phyloP scores from a whole-genome alignment of 305 asterid species.

The Fraxinus nigra region DNA sequence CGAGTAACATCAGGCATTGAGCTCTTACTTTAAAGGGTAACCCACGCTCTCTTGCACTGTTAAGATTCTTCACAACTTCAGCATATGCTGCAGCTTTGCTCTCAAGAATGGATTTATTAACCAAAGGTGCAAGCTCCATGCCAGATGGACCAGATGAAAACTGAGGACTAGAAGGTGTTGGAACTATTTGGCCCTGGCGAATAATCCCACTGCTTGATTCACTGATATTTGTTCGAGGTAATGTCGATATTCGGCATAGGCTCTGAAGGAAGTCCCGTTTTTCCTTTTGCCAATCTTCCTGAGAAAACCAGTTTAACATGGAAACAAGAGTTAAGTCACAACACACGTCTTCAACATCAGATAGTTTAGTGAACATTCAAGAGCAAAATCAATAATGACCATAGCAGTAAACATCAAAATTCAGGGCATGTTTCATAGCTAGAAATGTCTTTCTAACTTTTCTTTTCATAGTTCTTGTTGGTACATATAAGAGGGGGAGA shows the following conservation, averaged over 20 bases:
- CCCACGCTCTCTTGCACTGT: slow-evolving; percentile 77
- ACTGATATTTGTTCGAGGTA: slow-evolving; percentile 67
- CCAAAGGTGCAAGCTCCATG: slow-evolving; percentile 54
- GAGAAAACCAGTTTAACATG: slow-evolving; percentile 20
- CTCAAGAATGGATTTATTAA: slow-evolving; percentile 60
- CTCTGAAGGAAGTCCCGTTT: slow-evolving; percentile 89
- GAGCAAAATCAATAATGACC: slow-evolving; percentile 6
- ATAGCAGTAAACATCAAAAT: neutral
- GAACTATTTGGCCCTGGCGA: slow-evolving; percentile 65
- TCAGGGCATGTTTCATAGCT: neutral
- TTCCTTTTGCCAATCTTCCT: slow-evolving; percentile 98
- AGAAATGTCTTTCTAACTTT: neutral
- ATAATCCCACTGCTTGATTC: slow-evolving; percentile 46
- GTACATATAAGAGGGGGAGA: neutral
- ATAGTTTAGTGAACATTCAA: slow-evolving; percentile 7
- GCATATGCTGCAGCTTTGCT: slow-evolving; percentile 82
- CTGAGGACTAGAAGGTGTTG: slow-evolving; percentile 56
- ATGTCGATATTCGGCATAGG: slow-evolving; percentile 71
- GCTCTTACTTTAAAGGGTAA: slow-evolving; percentile 66
- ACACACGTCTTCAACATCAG: neutral
- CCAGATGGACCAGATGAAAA: slow-evolving; percentile 56
- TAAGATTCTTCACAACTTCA: slow-evolving; percentile 81
- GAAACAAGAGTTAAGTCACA: slow-evolving; percentile 2
- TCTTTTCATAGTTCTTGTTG: neutral
- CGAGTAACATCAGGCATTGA: slow-evolving; percentile 3